Evolutionary conservation across 805 yeast species (phyloP), one percentile per base, ranked within the genome.

Genomic region (Vanderwaltozyma polyspora): DNA sequence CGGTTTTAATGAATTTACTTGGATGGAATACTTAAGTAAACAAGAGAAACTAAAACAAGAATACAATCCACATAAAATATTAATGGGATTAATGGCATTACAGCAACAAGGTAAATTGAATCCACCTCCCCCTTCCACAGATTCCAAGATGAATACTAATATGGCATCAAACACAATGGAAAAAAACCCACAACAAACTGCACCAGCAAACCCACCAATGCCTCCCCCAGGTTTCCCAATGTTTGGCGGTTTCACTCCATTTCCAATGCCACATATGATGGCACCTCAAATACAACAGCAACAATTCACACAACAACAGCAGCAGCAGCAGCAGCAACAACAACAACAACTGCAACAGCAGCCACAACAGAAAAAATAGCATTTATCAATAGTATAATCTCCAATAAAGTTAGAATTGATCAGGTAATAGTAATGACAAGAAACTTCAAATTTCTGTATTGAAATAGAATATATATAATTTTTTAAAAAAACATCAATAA

Each of bases 1-100:
- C 51, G 98, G 98, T 2, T 91, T 91, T 53, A 94, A 91, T 55
- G 99, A 91, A 62, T 72, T 82, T 44, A 81, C 96, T 12, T 91
- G 99, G 99, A 76, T 81, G 35, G 85, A 87, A 17, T 91, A 91
- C 60, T 77, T 95, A 46, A 67, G 77, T 28, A 85, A 84, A 55
- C 95, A 87, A 52, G 95, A 87, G 55, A 77, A 75, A 44, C 50
- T 79, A 32, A 70, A 91, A 36, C 77, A 78, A 5, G 87, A 81
- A 40, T 87, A 76, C 60, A 81, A 83, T 40, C 91, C 94, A 3
- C 82, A 79, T 37, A 85, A 81, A 49, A 64, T 84, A 15, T 72
- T 84, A 69, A 75, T 74, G 52, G 74, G 73, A 12, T 39, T 59
- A 15, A 35, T 59, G 28, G 36, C 54, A 6, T 42, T 56, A 28